A percentile compares a stretch with the other conserved stretches of the same genome.
phyloP scores from a whole-genome alignment of 257 asterid genomes.

The Solanum gracilifrons region DNA sequence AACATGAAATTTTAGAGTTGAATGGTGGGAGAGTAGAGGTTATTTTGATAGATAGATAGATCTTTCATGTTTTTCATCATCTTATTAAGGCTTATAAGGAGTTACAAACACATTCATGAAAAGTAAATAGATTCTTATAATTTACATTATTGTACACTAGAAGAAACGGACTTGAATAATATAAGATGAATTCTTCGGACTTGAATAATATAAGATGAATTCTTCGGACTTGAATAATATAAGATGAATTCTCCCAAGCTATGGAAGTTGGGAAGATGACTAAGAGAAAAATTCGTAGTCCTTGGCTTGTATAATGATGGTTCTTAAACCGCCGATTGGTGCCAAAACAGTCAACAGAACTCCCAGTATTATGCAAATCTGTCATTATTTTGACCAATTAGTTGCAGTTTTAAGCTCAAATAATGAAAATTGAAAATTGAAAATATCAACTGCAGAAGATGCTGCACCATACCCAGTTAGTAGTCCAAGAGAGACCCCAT shows the following conservation, averaged over 20 bases:
- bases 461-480: constrained; percentile 28
- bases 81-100: background rate
- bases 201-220: too few relatives aligned
- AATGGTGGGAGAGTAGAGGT: background rate
- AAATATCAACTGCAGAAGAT: background rate
- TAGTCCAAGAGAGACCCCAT: constrained; percentile 30
- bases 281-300: constrained; percentile 26
- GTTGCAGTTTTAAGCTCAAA: background rate
- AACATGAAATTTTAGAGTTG: background rate
- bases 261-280: background rate
- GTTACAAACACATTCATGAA: background rate
- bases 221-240: background rate
- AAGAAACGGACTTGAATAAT: background rate
- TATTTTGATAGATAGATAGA: too few relatives aligned
- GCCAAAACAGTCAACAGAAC: constrained; percentile 30
- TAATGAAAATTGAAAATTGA: background rate
- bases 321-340: constrained; percentile 40
- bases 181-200: background rate
- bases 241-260: background rate
- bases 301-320: constrained; percentile 25
- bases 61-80: background rate
- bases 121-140: background rate
- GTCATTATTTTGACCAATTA: background rate
- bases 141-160: background rate
- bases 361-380: constrained; percentile 38